Percentiles rank a stretch among this genome's conserved stretches.
Conservation (phyloP, 2,329 filamentous ascomycete species). For the Calonectria multiphialidica region DNA sequence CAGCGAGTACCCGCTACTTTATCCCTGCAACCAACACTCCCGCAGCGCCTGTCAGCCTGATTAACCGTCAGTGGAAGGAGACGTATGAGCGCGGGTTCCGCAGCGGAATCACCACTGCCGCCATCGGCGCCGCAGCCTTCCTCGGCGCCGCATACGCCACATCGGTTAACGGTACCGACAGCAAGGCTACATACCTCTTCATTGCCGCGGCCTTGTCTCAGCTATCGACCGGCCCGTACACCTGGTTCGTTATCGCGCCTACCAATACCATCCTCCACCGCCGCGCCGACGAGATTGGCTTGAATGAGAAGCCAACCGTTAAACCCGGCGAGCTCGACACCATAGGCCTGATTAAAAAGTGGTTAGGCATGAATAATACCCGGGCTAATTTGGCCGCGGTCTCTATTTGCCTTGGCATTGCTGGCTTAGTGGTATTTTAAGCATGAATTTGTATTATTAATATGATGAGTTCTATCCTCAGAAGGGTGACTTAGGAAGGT, state of each 20-base stretch:
- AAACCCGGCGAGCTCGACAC: background rate
- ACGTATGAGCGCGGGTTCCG: background rate
- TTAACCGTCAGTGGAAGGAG: constrained; percentile 9
- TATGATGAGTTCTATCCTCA: too few relatives aligned
- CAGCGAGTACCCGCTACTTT: background rate
- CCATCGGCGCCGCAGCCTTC: background rate
- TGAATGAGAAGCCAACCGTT: background rate
- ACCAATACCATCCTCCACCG: background rate
- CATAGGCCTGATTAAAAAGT: background rate
- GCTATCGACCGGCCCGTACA: background rate
- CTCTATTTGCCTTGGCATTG: background rate
- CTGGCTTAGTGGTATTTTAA: background rate
- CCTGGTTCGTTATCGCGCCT: background rate
- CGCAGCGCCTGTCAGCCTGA: background rate
- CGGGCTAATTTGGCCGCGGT: background rate
- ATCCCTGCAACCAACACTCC: background rate
- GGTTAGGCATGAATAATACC: background rate
- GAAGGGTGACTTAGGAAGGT: too few relatives aligned
- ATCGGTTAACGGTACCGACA: background rate
- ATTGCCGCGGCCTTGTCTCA: background rate
- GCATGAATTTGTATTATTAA: background rate
- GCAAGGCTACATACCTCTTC: background rate
- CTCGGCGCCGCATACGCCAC: background rate
- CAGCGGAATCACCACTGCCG: background rate
- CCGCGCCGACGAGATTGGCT: background rate